Percentiles rank a stretch among this genome's conserved stretches.
These are phyloP conservation scores for Xerocomus alliaceus DNA, from an alignment of 1,284 basidiomycete species.

Conservation along the genomic window DNA sequence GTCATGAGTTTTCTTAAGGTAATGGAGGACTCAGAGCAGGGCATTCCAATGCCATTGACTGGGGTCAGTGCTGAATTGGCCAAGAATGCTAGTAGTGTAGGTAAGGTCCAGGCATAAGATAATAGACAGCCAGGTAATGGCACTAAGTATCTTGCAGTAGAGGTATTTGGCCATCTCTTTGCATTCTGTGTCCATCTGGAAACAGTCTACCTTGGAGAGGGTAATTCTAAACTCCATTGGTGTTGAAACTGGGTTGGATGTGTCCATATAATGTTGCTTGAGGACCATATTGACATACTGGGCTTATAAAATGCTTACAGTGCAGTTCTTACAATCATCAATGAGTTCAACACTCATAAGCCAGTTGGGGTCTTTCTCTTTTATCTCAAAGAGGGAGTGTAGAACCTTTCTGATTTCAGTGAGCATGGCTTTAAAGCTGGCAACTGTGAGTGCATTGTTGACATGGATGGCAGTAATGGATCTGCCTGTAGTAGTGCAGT, in stretches of 20 bases:
- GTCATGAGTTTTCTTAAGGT: too few species aligned
- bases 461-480: too few species aligned
- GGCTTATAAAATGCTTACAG: neutral
- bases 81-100: neutral
- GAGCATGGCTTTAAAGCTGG: too few species aligned
- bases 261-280: neutral
- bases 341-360: too few species aligned
- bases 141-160: neutral
- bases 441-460: too few species aligned
- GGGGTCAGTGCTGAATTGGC: constrained; percentile 7
- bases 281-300: neutral
- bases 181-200: neutral
- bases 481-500: too few species aligned
- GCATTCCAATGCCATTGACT: constrained; percentile 4
- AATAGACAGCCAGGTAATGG: constrained; percentile 6
- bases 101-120: constrained; percentile 1
- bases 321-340: too few species aligned
- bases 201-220: neutral
- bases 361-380: too few species aligned
- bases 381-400: too few species aligned
- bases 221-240: neutral
- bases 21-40: neutral
- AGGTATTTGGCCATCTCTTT: too few species aligned
- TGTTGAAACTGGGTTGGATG: neutral
- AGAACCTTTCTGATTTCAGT: too few species aligned